Conservation (phyloP, 2,329 filamentous ascomycete genomes). For the Hypoxylon sp. region DNA sequence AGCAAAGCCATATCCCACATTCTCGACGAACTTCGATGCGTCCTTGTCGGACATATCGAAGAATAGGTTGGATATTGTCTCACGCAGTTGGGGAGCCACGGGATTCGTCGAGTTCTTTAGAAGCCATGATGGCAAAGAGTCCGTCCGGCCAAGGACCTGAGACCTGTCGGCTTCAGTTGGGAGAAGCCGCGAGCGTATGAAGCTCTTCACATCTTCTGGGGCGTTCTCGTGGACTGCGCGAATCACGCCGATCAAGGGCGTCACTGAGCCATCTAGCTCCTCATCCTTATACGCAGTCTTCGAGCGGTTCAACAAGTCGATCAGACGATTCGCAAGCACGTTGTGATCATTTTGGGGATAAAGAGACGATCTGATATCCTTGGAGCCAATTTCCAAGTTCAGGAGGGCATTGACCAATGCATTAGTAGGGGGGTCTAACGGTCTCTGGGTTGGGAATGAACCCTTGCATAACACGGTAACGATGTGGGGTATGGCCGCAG, state of each 20-base stretch:
- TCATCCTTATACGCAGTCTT: conserved; percentile 72
- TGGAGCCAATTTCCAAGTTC: conserved; percentile 77
- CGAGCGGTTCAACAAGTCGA: conserved; percentile 77
- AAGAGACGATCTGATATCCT: conserved; percentile 66
- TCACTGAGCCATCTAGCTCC: conserved; percentile 78
- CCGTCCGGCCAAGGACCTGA: conserved; percentile 80
- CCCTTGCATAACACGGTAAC: conserved; percentile 75
- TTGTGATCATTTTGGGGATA: conserved; percentile 75
- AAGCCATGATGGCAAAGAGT: conserved; percentile 80
- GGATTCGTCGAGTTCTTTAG: conserved; percentile 83
- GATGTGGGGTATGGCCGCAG: conserved; percentile 75
- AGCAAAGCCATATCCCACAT: conserved; percentile 95
- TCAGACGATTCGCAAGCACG: conserved; percentile 72
- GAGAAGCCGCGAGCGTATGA: conserved; percentile 76
- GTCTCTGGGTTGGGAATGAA: conserved; percentile 70
- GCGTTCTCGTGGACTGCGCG: conserved; percentile 78
- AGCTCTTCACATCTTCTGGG: conserved; percentile 70
- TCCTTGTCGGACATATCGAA: conserved; percentile 90
- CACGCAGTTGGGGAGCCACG: conserved; percentile 76
- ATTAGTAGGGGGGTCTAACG: conserved; percentile 79
- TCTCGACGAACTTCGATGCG: conserved; percentile 83
- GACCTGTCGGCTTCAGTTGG: conserved; percentile 83
- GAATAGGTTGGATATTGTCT: conserved; percentile 81
- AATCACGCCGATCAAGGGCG: conserved; percentile 81
- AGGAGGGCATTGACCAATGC: conserved; percentile 84